Evolutionary conservation across 192 early-diverging fungal genomes (phyloP), one percentile per base, ranked within the genome.

Genomic region (Helicostylum pulchrum): DNA sequence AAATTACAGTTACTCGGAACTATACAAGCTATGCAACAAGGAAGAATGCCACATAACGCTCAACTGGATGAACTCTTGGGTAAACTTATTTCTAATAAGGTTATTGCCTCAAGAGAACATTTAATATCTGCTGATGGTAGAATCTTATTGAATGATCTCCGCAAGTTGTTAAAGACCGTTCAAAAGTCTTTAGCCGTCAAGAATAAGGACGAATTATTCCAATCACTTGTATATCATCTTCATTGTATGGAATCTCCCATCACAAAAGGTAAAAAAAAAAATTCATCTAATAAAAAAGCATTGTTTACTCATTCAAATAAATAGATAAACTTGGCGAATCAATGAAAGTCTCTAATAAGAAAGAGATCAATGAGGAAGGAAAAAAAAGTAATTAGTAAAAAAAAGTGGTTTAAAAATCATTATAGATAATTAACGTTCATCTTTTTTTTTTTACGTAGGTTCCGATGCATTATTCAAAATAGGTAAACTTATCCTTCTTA

Each of bases 41-140:
- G 77, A 23, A 71, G 70, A 21, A 44, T 78, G 46, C 77, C 77
- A n/a, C 72, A 74, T 31, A 78, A 78, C 30, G 67, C 70, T 10
- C 73, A 78, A 39, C 26, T 78, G 14, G 62, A 75, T 21, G 50
- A 68, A 7, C 62, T 78, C 21, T 47, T 78, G 0, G 52, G 36
- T 26, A 67, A 71, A 47, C 50, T 71, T 11, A 61, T 68, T 26
- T 43, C 59, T 20, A 69, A 65, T 9, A 50, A 66, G 0, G 17
- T 66, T 0, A 55, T 78, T 53, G 64, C 72, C 5, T 49, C 70
- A 3, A 70, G 77, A 45, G 50, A 64, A n/a, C 73, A 78, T 60
- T 65, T 67, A 61, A 71, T 78, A 60, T 75, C 73, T 10, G 48
- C 53, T 15, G 77, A 78, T 45, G 77, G 77, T 26, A 71, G 51